Base-by-base conservation (phyloP, 140 eudicot genomes). In the Bidens hawaiensis region DNA sequence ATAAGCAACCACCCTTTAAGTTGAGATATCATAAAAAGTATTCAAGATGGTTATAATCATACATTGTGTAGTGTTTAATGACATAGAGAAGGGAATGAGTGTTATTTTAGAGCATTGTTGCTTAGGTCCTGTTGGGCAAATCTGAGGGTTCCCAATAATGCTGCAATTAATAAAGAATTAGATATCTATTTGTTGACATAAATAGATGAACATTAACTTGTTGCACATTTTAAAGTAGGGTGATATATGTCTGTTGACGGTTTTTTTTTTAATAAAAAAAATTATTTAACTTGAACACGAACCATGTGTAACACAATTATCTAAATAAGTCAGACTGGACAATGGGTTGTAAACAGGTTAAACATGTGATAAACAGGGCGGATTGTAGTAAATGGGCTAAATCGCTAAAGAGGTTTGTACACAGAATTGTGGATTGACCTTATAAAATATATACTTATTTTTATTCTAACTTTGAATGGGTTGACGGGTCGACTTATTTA, bases 11-110 rank as follows among this genome's bases (percentile, higher is more conserved):
- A 36, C 43, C 43, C 43, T 36, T 36, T 36, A 36, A 11, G 43
- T 36, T 0, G 3, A 3, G 43, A 36, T 10, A 36, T 36, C 43
- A 0, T 36, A 10, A 36, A 36, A 11, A 8, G 15, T 9, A 36
- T 36, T 36, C 43, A 11, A 1, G 43, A 36, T 11, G 43, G 12
- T 36, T 36, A 34, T 36, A 36, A 36, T 1, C 43, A 11, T 36
- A 36, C 43, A 36, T 10, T 36, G 43, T 36, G 43, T 36, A n/a
- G 43, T 36, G 43, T 36, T 36, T 36, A 36, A 45, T 45, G 51
- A 14, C 19, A 88, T 81, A 51, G 96, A 85, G 70, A 85, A 72
- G 40, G 96, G 96, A 81, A 85, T 84, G 61, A 82, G 67, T 57
- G 95, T 56, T 65, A 77, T 73, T 66, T 83, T 87, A 31, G 28